phyloP scores from a whole-genome alignment of 345 rosid species.

The Isatis tinctoria region DNA sequence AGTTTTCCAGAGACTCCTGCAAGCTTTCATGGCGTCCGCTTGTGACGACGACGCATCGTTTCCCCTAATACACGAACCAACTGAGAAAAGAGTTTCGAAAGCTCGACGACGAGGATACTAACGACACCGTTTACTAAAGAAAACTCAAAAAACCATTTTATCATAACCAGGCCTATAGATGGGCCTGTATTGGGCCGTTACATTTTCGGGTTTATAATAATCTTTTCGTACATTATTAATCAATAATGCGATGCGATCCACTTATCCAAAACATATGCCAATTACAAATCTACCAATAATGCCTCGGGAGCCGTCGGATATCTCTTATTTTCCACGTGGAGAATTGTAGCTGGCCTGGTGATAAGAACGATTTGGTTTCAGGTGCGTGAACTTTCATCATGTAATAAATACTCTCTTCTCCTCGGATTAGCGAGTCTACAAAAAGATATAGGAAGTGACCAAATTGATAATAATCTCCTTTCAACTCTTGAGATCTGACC shows the following conservation, averaged over 20 bases:
- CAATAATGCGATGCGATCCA: not conserved
- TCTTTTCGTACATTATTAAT: not conserved
- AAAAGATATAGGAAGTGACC: not conserved
- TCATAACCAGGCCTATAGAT: not conserved
- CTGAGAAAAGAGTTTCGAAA: not conserved
- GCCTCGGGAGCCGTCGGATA: conserved; percentile 10
- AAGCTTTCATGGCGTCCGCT: conserved; percentile 29
- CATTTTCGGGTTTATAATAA: not conserved
- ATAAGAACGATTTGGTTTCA: conserved; percentile 1
- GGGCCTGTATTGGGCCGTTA: not conserved
- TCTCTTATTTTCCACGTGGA: conserved; percentile 9
- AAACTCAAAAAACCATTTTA: not conserved
- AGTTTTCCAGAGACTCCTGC: conserved; percentile 1
- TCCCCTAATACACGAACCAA: not conserved
- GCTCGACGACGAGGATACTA: not conserved
- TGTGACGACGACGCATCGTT: conserved; percentile 23
- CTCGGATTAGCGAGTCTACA: not conserved
- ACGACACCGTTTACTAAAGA: not conserved
- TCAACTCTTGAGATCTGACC: not conserved
- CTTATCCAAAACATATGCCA: conserved; percentile 18
- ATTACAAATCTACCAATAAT: not conserved
- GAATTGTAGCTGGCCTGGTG: not conserved
- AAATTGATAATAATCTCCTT: conserved; percentile 4
- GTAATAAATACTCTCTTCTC: not conserved
- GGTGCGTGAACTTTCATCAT: conserved; percentile 14